Evolutionary conservation across 2,329 filamentous ascomycete species (phyloP).

Genomic region (Amauroascus verrucosus): DNA sequence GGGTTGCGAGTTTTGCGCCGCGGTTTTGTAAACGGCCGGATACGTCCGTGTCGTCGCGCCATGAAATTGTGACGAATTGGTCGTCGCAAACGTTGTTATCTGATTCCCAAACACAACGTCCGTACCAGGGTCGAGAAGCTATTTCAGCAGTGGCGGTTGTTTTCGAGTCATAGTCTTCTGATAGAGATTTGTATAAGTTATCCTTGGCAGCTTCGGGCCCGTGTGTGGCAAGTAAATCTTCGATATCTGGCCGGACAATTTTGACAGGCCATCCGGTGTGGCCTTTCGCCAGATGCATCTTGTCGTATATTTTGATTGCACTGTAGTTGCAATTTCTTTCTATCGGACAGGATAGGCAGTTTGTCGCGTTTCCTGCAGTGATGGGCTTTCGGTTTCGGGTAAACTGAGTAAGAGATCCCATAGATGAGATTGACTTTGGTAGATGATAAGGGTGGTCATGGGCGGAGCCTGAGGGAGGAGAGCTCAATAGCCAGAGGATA

Average conservation of each 20-base stretch:
- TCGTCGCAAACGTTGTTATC: constrained; percentile 94
- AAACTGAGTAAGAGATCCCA: constrained; percentile 70
- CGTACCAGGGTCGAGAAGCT: constrained; percentile 58
- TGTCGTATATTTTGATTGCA: constrained; percentile 70
- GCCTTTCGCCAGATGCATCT: constrained; percentile 54
- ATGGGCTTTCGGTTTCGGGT: constrained; percentile 63
- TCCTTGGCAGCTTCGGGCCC: constrained; percentile 43
- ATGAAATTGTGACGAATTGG: constrained; percentile 76
- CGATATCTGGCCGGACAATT: constrained; percentile 86
- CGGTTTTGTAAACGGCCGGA: constrained; percentile 27
- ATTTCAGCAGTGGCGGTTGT: constrained; percentile 45
- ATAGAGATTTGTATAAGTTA: constrained; percentile 40
- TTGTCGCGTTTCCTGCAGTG: constrained; percentile 65
- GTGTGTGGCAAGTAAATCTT: constrained; percentile 51
- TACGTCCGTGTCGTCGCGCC: constrained; percentile 54
- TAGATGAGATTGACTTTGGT: constrained; percentile 64
- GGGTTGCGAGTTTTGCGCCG: constrained; percentile 70
- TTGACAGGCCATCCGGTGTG: constrained; percentile 72
- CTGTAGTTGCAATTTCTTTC: constrained; percentile 74
- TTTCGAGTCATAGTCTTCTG: constrained; percentile 47
- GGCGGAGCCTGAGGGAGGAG: constrained; percentile 45
- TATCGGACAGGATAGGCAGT: constrained; percentile 71
- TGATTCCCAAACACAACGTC: constrained; percentile 85
- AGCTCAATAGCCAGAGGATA: constrained; percentile 79
- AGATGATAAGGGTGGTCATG: constrained; percentile 51